These are phyloP conservation scores for Verbena officinalis DNA, from an alignment of 257 asterid species.

Conservation along the genomic window DNA sequence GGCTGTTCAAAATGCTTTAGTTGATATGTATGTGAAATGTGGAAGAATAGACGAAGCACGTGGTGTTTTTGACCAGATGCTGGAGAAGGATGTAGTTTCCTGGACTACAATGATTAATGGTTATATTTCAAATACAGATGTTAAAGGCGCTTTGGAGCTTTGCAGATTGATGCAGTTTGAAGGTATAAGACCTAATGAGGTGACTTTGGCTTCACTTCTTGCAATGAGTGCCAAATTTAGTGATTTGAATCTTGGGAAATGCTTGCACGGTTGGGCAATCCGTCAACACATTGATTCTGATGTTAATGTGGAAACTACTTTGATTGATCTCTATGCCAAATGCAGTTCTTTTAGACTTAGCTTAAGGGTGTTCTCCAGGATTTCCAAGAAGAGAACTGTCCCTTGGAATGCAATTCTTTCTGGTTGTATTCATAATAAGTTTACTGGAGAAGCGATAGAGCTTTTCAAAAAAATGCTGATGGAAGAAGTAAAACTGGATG, in stretches of 20 bases:
- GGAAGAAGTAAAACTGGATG: conserved; percentile 58
- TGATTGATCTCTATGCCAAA: conserved; percentile 83
- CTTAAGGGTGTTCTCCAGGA: conserved; percentile 57
- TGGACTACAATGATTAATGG: conserved; percentile 94
- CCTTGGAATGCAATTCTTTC: conserved; percentile 93
- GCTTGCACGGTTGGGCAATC: conserved; percentile 86
- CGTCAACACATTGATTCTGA: conserved; percentile 65
- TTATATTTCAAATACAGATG: conserved; percentile 48
- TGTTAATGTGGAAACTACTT: conserved; percentile 79
- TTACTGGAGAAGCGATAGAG: conserved; percentile 56
- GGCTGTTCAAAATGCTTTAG: conserved; percentile 69
- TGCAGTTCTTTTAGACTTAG: conserved; percentile 55
- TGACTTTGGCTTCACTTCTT: conserved; percentile 75
- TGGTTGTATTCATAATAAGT: conserved; percentile 65
- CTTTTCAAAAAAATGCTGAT: conserved; percentile 75
- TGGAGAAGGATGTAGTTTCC: conserved; percentile 72
- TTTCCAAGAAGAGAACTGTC: conserved; percentile 66
- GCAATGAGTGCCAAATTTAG: conserved; percentile 58
- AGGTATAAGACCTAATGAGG: conserved; percentile 81
- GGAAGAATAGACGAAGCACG: conserved; percentile 72
- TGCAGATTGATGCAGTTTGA: conserved; percentile 73
- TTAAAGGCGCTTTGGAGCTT: conserved; percentile 48
- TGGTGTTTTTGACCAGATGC: conserved; percentile 56
- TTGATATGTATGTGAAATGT: conserved; percentile 88
- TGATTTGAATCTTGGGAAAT: conserved; percentile 75